Percentiles rank a stretch among this genome's conserved stretches.
Evolutionary conservation across 768 basidiomycete species (phyloP).

Genomic region (Cyathus striatus): DNA sequence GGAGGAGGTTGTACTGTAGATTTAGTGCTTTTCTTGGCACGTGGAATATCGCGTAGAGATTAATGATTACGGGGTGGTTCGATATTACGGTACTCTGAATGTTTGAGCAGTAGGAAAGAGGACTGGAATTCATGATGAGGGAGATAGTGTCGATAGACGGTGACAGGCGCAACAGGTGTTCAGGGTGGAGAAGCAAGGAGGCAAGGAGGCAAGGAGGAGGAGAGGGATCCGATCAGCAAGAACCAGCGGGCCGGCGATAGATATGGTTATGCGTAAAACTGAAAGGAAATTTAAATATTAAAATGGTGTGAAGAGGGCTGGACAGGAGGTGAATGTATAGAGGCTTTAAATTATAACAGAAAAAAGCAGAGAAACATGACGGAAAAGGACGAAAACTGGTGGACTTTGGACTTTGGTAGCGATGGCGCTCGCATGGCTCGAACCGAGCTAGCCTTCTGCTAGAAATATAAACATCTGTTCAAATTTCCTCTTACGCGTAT

Average conservation of each 20-base stretch:
- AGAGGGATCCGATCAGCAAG: neutral
- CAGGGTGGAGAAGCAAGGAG: neutral
- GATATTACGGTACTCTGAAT: too few relatives aligned
- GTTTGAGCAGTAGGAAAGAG: too few relatives aligned
- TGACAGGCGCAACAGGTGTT: too few relatives aligned
- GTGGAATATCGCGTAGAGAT: too few relatives aligned
- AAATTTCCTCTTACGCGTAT: slow-evolving; percentile 8
- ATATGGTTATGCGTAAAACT: neutral
- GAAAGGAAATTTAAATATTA: neutral
- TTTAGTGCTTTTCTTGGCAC: too few relatives aligned
- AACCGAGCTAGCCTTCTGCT: neutral
- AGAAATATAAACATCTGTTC: neutral
- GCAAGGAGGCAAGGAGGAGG: neutral
- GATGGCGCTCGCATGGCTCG: neutral
- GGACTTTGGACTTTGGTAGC: neutral
- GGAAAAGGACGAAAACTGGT: neutral
- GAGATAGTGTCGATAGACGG: too few relatives aligned
- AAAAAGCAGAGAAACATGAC: neutral
- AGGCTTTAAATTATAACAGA: too few relatives aligned
- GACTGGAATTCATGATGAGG: too few relatives aligned
- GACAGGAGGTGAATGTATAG: too few relatives aligned
- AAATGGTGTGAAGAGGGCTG: too few relatives aligned
- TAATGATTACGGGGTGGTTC: too few relatives aligned
- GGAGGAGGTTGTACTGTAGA: too few relatives aligned
- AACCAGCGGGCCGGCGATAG: neutral